phyloP scores from a whole-genome alignment of 2,329 filamentous ascomycete genomes.

The Fusarium mangiferae region DNA sequence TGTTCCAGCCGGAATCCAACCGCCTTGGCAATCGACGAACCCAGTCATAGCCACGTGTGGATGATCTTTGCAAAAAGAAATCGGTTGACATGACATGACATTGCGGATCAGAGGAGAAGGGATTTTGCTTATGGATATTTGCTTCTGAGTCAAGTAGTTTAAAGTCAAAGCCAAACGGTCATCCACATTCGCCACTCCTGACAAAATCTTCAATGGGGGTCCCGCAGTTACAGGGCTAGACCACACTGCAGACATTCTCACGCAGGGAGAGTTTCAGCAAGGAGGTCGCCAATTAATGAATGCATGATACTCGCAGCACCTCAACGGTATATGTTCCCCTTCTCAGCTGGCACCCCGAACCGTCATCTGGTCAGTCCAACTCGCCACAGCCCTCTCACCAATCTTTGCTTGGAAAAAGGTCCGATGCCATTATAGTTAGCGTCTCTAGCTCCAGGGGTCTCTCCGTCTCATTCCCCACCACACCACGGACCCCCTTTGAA shows the following conservation, averaged over 20 bases:
- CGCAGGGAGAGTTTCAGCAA: neutral
- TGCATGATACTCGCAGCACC: neutral
- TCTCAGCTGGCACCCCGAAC: neutral
- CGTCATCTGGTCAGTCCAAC: neutral
- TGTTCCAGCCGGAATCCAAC: neutral
- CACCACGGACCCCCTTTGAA: neutral
- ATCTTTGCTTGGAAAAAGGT: slow-evolving; percentile 4
- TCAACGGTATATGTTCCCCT: neutral
- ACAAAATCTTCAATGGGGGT: neutral
- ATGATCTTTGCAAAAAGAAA: neutral
- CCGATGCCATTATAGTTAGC: slow-evolving; percentile 4
- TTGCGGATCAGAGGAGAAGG: neutral
- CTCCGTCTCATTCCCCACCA: neutral
- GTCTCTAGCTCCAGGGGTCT: neutral
- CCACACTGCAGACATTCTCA: neutral
- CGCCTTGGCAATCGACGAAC: neutral
- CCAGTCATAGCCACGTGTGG: slow-evolving; percentile 1
- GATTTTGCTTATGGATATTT: neutral
- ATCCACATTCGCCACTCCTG: neutral
- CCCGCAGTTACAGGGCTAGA: neutral
- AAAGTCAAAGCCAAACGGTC: neutral
- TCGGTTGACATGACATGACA: neutral
- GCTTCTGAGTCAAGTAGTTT: neutral
- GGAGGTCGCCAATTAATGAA: neutral
- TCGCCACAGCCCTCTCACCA: neutral